phyloP scores from a whole-genome alignment of 768 basidiomycete species.

The Austroboletus festivus region DNA sequence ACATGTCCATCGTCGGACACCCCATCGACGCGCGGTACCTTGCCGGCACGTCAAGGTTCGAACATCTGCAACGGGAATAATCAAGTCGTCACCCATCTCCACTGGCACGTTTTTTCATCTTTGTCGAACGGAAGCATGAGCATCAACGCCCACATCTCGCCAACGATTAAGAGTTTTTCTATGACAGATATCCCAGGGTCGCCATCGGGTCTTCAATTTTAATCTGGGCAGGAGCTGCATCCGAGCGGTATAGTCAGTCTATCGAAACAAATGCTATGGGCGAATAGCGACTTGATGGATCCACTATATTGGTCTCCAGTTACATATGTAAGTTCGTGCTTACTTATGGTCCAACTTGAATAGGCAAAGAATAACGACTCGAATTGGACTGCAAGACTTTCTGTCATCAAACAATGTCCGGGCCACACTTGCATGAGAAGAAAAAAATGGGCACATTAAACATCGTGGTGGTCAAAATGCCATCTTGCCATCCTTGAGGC shows the following conservation, averaged over 20 bases:
- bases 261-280: slow-evolving; percentile 39
- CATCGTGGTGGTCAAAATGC: too few relatives aligned
- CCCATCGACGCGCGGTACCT: slow-evolving; percentile 31
- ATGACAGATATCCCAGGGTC: slow-evolving; percentile 55
- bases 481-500: too few relatives aligned
- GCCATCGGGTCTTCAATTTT: slow-evolving; percentile 63
- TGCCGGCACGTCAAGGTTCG: too few relatives aligned
- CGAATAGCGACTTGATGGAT: too few relatives aligned
- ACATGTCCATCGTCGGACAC: slow-evolving; percentile 52
- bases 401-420: too few relatives aligned
- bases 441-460: too few relatives aligned
- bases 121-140: slow-evolving; percentile 36
- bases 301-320: too few relatives aligned
- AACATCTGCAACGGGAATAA: slow-evolving; percentile 5
- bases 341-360: too few relatives aligned
- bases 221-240: slow-evolving; percentile 72
- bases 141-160: slow-evolving; percentile 57
- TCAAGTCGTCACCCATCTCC: neutral
- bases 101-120: slow-evolving; percentile 31
- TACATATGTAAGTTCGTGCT: too few relatives aligned
- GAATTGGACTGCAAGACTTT: too few relatives aligned
- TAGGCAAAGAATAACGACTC: too few relatives aligned
- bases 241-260: slow-evolving; percentile 68
- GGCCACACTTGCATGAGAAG: too few relatives aligned
- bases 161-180: slow-evolving; percentile 63